Base-by-base conservation (phyloP, 257 asterid genomes). In the Solanum acaule region DNA sequence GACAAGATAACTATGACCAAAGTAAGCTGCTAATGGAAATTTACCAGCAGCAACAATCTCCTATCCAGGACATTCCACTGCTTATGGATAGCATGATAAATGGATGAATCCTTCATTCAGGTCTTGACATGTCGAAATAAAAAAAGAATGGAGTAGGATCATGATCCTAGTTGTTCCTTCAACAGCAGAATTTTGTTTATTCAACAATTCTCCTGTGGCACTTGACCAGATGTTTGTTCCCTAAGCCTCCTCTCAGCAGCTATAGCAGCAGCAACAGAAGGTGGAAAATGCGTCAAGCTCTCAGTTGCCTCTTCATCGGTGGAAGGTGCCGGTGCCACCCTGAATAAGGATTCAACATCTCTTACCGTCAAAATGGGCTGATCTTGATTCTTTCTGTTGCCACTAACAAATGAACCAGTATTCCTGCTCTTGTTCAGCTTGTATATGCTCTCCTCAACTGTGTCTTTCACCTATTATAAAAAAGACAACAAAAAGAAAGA, bases 221-320 rank as follows among this genome's bases (percentile, higher is more conserved):
- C 56, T 61, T 83, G 88, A 90, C 89, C 89, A 33, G 85, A 87
- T 86, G 87, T 76, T 34, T 87, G 85, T 35, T 91, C 93, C 89
- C 86, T 90, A 87, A 93, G 89, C 92, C 99, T 93, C 93, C 93
- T 92, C 92, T 97, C 98, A 84, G 99, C 99, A 77, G 99, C 99
- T 61, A 95, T 85, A 13, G 95, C 98, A 87, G 99, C 99, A 85
- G 99, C 98, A 20, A 90, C 93, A n/a, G 98, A 92, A 89, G 99
- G 93, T 29, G 99, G 98, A 86, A 97, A 92, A 89, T 93, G 96
- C 86, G 89, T 93, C 94, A 95, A 90, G 92, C 96, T 94, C 88
- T 90, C 90, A 14, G 68, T 71, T 23, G 93, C 88, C 63, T 35
- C 85, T 63, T 91, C 91, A 34, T 88, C 89, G n/a, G 88, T 35